Percentiles rank a stretch among this genome's conserved stretches.
Conservation (phyloP, 2,329 filamentous ascomycete genomes). For the Claviceps fusiformis region DNA sequence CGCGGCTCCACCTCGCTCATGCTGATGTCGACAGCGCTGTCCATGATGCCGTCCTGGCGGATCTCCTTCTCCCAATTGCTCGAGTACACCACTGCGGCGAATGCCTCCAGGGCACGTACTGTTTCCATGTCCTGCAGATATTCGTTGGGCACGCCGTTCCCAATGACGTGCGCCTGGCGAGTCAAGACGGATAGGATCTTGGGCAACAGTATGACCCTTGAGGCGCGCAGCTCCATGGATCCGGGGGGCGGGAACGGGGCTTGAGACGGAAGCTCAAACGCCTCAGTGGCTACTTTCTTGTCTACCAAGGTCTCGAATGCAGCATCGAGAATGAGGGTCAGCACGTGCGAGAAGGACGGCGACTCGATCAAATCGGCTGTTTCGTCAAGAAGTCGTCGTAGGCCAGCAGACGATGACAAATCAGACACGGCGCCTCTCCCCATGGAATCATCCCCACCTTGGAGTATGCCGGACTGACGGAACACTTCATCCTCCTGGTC, state of each 20-base stretch:
- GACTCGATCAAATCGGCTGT: constrained; percentile 93
- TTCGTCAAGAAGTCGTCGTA: constrained; percentile 83
- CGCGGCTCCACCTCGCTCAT: constrained; percentile 13
- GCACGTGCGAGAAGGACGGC: constrained; percentile 74
- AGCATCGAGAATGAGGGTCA: constrained; percentile 74
- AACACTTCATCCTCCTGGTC: constrained; percentile 75
- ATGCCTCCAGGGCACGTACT: constrained; percentile 65
- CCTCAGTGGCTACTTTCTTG: constrained; percentile 62
- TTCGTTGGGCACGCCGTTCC: constrained; percentile 59
- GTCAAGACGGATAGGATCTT: constrained; percentile 83
- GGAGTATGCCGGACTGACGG: constrained; percentile 67
- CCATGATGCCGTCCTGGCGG: constrained; percentile 30
- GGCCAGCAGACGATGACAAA: constrained; percentile 39
- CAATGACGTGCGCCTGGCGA: constrained; percentile 80
- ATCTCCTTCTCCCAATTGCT: constrained; percentile 68
- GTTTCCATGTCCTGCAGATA: constrained; percentile 63
- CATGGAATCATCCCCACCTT: constrained; percentile 33
- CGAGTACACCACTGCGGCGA: constrained; percentile 76
- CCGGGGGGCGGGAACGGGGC: constrained; percentile 29
- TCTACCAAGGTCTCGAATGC: constrained; percentile 78
- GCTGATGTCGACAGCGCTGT: constrained; percentile 21
- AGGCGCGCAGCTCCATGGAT: constrained; percentile 34
- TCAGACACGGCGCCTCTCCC: constrained; percentile 22
- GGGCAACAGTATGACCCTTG: constrained; percentile 60
- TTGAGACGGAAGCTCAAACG: constrained; percentile 47